phyloP scores from a whole-genome alignment of 192 early-diverging fungal species.

The Coemansia guatemalensis region DNA sequence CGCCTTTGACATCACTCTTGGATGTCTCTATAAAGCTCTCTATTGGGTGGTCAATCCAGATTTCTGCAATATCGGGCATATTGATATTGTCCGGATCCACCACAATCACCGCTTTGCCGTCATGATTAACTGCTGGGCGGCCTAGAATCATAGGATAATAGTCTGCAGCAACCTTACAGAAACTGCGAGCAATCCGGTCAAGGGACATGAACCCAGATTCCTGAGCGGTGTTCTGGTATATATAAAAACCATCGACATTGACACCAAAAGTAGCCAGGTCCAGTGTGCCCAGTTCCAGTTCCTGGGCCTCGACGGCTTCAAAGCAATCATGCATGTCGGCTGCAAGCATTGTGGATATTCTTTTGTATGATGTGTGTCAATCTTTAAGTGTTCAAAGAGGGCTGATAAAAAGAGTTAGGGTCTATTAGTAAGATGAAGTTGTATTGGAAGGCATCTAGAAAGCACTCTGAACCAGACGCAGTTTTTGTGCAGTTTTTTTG shows the following conservation, averaged over 20 bases:
- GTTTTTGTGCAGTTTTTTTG: neutral
- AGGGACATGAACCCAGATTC: constrained; percentile 31
- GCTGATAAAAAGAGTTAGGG: neutral
- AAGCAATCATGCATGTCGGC: neutral
- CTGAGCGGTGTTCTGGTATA: constrained; percentile 22
- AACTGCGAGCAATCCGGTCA: constrained; percentile 24
- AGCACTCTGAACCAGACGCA: neutral
- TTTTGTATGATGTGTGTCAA: neutral
- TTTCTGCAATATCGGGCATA: constrained; percentile 40
- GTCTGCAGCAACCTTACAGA: constrained; percentile 34
- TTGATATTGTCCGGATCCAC: constrained; percentile 35
- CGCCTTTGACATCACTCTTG: neutral
- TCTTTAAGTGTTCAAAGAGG: neutral
- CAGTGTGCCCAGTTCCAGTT: constrained; percentile 33
- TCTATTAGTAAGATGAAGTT: neutral
- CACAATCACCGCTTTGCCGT: constrained; percentile 26
- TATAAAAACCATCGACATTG: constrained; percentile 24
- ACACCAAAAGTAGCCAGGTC: constrained; percentile 39
- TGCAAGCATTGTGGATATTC: neutral
- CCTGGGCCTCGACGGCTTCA: constrained; percentile 23
- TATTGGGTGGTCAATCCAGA: constrained; percentile 24
- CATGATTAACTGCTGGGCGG: constrained; percentile 19
- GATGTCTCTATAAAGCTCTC: constrained; percentile 28
- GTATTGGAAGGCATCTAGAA: neutral
- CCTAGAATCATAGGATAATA: constrained; percentile 46